Evolutionary conservation across 2,329 filamentous ascomycete species (phyloP).

Genomic region (Talaromyces sp.): DNA sequence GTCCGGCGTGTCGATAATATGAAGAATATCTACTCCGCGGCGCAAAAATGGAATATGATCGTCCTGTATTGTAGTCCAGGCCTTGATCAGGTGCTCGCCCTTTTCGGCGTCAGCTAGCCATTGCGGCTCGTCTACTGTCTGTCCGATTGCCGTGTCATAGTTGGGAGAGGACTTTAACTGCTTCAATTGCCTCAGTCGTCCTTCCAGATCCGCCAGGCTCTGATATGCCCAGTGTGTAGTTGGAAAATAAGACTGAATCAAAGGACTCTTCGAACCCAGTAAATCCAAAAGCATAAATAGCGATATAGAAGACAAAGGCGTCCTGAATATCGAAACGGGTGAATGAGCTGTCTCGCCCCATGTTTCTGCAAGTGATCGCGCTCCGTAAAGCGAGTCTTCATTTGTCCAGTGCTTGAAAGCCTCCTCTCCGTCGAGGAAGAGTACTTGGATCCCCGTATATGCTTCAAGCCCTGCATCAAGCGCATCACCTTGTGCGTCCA

Average conservation of each 20-base stretch:
- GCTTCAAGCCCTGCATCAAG: conserved; percentile 56
- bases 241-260: conserved; percentile 79
- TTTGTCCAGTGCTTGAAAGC: conserved; percentile 78
- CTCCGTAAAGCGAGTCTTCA: conserved; percentile 81
- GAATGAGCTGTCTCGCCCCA: conserved; percentile 73
- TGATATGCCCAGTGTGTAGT: conserved; percentile 92
- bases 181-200: conserved; percentile 63
- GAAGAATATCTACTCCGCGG: conserved; percentile 80
- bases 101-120: conserved; percentile 68
- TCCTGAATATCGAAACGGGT: conserved; percentile 69
- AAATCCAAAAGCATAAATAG: conserved; percentile 91
- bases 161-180: conserved; percentile 61
- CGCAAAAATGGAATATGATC: conserved; percentile 90
- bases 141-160: conserved; percentile 24
- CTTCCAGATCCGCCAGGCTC: conserved; percentile 69
- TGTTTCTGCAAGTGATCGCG: conserved; percentile 71
- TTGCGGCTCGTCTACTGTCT: conserved; percentile 30
- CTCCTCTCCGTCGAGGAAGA: conserved; percentile 92
- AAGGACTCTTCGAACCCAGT: conserved; percentile 66
- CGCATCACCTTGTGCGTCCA: conserved; percentile 57
- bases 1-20: conserved; percentile 72
- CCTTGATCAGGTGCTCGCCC: conserved; percentile 46
- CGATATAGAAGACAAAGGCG: conserved; percentile 71
- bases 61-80: conserved; percentile 62
- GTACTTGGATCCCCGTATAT: conserved; percentile 78